A percentile compares a stretch with the other conserved stretches of the same genome.
These are phyloP conservation scores for Leptomonas seymouri DNA, from an alignment of 208 protist genomes.

Conservation along the genomic window DNA sequence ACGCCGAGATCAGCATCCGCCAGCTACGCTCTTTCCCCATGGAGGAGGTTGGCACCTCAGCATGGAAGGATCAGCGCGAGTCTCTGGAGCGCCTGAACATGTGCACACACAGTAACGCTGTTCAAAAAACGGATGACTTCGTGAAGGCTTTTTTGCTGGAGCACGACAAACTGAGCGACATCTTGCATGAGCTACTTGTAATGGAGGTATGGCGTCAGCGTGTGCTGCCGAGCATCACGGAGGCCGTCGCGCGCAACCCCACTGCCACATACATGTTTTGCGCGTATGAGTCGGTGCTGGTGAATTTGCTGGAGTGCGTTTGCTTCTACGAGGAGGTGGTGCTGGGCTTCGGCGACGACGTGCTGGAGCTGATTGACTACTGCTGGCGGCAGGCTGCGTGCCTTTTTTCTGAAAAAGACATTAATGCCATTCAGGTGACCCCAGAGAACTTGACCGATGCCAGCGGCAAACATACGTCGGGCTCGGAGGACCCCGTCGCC, in stretches of 20 bases:
- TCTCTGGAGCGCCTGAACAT: slow-evolving; percentile 88
- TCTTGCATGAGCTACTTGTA: slow-evolving; percentile 85
- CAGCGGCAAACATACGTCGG: neutral
- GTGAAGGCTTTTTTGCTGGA: slow-evolving; percentile 85
- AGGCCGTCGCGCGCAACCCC: slow-evolving; percentile 59
- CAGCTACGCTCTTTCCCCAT: slow-evolving; percentile 71
- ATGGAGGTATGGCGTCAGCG: slow-evolving; percentile 90
- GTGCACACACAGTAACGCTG: slow-evolving; percentile 90
- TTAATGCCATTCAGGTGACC: slow-evolving; percentile 24
- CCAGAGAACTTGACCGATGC: neutral
- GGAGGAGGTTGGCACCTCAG: slow-evolving; percentile 59
- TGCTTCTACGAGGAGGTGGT: slow-evolving; percentile 88
- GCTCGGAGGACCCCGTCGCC: slow-evolving; percentile 14
- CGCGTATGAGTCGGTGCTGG: slow-evolving; percentile 83
- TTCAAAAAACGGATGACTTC: slow-evolving; percentile 82
- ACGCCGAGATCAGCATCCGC: slow-evolving; percentile 74
- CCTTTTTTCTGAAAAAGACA: slow-evolving; percentile 61
- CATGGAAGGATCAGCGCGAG: slow-evolving; percentile 86
- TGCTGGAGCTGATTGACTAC: slow-evolving; percentile 91
- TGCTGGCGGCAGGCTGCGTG: slow-evolving; percentile 84
- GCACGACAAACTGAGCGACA: slow-evolving; percentile 69
- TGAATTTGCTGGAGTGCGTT: slow-evolving; percentile 90
- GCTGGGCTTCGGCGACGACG: slow-evolving; percentile 75
- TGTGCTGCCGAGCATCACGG: slow-evolving; percentile 57
- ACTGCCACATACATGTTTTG: slow-evolving; percentile 83